A percentile compares a stretch with the other conserved stretches of the same genome.
phyloP scores from a whole-genome alignment of 768 basidiomycete genomes.

The Lyophyllum atratum region DNA sequence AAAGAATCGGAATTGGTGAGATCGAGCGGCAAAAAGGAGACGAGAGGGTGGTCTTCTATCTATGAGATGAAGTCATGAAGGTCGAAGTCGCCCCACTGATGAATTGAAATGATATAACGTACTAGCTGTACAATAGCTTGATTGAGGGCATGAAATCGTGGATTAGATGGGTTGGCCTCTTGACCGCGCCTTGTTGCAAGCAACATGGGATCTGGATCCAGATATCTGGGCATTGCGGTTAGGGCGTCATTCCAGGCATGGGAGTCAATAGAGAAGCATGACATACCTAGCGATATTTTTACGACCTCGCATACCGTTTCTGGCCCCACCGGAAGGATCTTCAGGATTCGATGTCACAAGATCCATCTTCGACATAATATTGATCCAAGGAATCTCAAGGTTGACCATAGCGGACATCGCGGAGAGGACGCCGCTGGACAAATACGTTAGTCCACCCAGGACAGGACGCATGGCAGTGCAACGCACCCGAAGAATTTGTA shows the following conservation, averaged over 20 bases:
- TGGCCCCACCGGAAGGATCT: conserved; percentile 56
- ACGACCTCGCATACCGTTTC: conserved; percentile 72
- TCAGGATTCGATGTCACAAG: conserved; percentile 73
- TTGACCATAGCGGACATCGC: conserved; percentile 99
- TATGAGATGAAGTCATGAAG: conserved; percentile 27
- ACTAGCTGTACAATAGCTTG: conserved; percentile 95
- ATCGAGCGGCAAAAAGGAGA: conserved; percentile 95
- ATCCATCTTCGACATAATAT: conserved; percentile 99
- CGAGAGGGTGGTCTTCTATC: conserved; percentile 99
- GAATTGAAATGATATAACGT: conserved; percentile 26
- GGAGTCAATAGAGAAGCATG: not conserved
- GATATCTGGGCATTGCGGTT: conserved; percentile 54
- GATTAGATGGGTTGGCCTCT: conserved; percentile 58
- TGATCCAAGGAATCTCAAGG: conserved; percentile 95
- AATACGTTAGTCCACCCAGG: conserved; percentile 4
- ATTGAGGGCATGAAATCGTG: conserved; percentile 91
- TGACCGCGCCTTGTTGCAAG: conserved; percentile 66
- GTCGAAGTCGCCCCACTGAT: not conserved
- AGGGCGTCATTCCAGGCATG: not conserved
- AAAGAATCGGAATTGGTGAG: conserved; percentile 88
- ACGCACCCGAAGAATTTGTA: conserved; percentile 93
- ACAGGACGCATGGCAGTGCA: not conserved
- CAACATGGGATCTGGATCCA: conserved; percentile 93
- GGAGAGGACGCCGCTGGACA: conserved; percentile 81
- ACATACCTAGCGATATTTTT: conserved; percentile 83